phyloP scores from a whole-genome alignment of 495 filamentous ascomycete genomes.

The Hypoxylon perforatum region DNA sequence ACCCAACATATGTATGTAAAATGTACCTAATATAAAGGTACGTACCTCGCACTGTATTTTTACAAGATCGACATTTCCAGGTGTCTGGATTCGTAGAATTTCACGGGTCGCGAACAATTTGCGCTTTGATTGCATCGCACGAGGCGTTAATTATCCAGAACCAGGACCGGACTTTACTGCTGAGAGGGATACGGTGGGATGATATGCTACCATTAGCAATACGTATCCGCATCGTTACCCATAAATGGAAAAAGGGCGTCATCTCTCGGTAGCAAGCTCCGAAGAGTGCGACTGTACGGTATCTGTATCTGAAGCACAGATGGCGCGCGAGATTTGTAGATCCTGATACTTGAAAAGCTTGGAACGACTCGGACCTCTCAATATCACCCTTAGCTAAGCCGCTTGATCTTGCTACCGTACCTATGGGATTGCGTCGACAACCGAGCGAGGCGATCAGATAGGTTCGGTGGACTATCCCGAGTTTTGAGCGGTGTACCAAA shows the following conservation, averaged over 20 bases:
- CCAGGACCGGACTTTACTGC: constrained; percentile 16
- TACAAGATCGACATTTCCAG: constrained; percentile 21
- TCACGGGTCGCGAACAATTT: background rate
- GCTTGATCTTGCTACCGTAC: background rate
- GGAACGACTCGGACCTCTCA: background rate
- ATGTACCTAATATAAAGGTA: no score
- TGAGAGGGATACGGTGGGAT: constrained; percentile 6
- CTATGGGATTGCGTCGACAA: background rate
- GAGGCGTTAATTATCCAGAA: constrained; percentile 8
- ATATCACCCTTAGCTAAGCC: constrained; percentile 11
- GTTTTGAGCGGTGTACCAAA: background rate
- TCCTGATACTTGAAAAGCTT: constrained; percentile 15
- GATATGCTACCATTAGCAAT: no score
- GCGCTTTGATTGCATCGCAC: constrained; percentile 4
- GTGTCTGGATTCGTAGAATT: constrained; percentile 21
- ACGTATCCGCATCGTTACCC: constrained; percentile 5
- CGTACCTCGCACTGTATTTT: background rate
- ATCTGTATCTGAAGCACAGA: constrained; percentile 29
- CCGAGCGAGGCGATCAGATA: background rate
- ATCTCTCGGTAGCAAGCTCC: constrained; percentile 32
- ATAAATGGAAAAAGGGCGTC: constrained; percentile 12
- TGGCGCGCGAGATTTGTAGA: constrained; percentile 20
- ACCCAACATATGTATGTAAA: no score
- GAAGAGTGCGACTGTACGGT: constrained; percentile 24
- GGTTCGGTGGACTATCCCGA: background rate